Conservation (phyloP, 176 grass and related monocot species). For the Ampelocalamus luodianensis region DNA sequence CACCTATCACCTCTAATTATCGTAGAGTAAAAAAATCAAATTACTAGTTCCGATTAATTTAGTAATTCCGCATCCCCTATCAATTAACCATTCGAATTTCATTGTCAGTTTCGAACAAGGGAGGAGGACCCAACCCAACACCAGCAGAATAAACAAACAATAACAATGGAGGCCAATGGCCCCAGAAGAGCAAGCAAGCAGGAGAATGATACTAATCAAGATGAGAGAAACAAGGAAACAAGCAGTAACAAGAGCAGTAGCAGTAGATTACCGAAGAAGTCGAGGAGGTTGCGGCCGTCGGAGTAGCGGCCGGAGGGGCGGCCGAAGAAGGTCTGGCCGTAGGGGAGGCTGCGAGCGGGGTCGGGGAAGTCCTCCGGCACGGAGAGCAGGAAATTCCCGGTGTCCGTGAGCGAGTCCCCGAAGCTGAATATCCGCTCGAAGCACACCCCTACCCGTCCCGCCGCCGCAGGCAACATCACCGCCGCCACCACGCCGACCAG, state of each 20-base stretch:
- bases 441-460: constrained; percentile 51
- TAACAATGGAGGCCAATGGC: background rate
- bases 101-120: background rate
- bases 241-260: background rate
- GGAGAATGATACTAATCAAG: background rate
- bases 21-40: background rate
- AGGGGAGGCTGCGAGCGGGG: constrained; percentile 68
- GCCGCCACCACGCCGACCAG: background rate
- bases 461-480: background rate
- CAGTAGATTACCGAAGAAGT: constrained; percentile 66
- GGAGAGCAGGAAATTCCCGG: constrained; percentile 78
- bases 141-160: constrained; percentile 4
- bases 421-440: constrained; percentile 77
- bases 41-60: background rate
- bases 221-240: background rate
- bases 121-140: background rate
- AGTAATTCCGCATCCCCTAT: too few species aligned
- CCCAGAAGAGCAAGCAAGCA: background rate
- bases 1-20: background rate
- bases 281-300: constrained; percentile 86
- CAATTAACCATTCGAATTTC: background rate
- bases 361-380: constrained; percentile 60
- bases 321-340: constrained; percentile 88
- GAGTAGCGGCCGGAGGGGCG: constrained; percentile 75
- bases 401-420: constrained; percentile 88